These are phyloP conservation scores for Dissophora ornata DNA, from an alignment of 192 early-diverging fungal species.

Conservation along the genomic window DNA sequence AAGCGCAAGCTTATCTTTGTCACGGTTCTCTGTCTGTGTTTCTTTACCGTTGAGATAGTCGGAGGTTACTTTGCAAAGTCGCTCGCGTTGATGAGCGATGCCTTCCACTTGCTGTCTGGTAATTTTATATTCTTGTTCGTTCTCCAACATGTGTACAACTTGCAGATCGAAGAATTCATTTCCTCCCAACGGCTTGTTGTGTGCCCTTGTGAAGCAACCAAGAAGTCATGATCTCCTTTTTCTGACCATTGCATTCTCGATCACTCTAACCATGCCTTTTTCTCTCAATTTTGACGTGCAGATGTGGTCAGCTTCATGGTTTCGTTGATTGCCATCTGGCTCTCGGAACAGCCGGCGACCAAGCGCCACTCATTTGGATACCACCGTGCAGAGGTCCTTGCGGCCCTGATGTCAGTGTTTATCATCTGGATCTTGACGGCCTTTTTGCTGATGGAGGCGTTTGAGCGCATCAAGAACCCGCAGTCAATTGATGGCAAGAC, in stretches of 20 bases:
- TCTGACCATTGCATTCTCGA: not conserved
- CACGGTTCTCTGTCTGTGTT: conserved; percentile 51
- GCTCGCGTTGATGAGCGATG: conserved; percentile 79
- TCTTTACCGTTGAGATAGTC: conserved; percentile 74
- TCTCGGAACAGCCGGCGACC: conserved; percentile 53
- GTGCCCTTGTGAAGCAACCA: no score
- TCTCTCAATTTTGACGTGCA: not conserved
- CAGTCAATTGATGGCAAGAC: conserved; percentile 70
- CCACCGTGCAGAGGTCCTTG: conserved; percentile 82
- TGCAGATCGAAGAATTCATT: conserved; percentile 3
- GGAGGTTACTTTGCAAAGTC: conserved; percentile 72
- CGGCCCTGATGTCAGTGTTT: conserved; percentile 79
- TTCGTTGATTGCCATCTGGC: conserved; percentile 65
- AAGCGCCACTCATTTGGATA: conserved; percentile 75
- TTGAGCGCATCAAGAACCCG: conserved; percentile 74
- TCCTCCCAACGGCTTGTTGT: not conserved
- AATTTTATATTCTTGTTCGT: conserved; percentile 1
- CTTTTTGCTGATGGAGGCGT: conserved; percentile 75
- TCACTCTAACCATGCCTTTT: not conserved
- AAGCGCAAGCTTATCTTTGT: conserved; percentile 55
- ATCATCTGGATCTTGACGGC: conserved; percentile 83
- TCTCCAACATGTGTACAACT: not conserved
- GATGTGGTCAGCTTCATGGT: conserved; percentile 82
- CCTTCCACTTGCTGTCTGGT: conserved; percentile 81
- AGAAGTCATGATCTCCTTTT: conserved; percentile 1